Evolutionary conservation across 73 alveolate species (phyloP).

Genomic region (Paramecium bursaria): DNA sequence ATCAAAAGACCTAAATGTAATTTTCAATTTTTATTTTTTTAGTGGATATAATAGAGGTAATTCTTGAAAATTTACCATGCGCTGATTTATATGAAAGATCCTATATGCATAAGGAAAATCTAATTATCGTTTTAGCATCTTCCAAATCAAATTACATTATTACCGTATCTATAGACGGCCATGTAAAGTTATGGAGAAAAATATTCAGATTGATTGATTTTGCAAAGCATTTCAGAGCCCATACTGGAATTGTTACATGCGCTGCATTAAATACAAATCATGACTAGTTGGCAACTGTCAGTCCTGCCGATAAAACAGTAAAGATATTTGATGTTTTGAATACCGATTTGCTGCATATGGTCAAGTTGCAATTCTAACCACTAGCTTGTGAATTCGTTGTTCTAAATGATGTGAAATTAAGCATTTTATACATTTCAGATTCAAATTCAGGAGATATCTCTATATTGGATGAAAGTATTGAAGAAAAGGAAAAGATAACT

Average conservation of each 20-base stretch:
- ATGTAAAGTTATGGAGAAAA: constrained; percentile 93
- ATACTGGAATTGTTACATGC: constrained; percentile 84
- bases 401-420: constrained; percentile 57
- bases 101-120: constrained; percentile 83
- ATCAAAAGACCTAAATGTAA: not conserved
- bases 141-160: constrained; percentile 80
- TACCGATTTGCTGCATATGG: constrained; percentile 84
- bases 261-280: constrained; percentile 80
- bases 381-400: constrained; percentile 82
- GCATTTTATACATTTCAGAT: constrained; percentile 29
- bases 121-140: constrained; percentile 74
- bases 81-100: constrained; percentile 81
- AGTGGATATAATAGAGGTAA: constrained; percentile 51
- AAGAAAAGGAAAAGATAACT: constrained; percentile 24
- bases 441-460: constrained; percentile 62
- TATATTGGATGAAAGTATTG: constrained; percentile 10
- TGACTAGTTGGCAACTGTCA: constrained; percentile 80
- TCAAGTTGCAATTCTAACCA: constrained; percentile 80
- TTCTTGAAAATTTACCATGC: constrained; percentile 75
- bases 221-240: constrained; percentile 91
- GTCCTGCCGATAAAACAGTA: constrained; percentile 82
- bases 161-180: constrained; percentile 91
- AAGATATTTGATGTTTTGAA: constrained; percentile 88
- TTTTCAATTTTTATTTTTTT: not conserved
- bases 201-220: constrained; percentile 84